Percentiles rank a stretch among this genome's conserved stretches.
Evolutionary conservation across 1,284 basidiomycete genomes (phyloP).

Genomic region (Phellopilus nigrolimitatus): DNA sequence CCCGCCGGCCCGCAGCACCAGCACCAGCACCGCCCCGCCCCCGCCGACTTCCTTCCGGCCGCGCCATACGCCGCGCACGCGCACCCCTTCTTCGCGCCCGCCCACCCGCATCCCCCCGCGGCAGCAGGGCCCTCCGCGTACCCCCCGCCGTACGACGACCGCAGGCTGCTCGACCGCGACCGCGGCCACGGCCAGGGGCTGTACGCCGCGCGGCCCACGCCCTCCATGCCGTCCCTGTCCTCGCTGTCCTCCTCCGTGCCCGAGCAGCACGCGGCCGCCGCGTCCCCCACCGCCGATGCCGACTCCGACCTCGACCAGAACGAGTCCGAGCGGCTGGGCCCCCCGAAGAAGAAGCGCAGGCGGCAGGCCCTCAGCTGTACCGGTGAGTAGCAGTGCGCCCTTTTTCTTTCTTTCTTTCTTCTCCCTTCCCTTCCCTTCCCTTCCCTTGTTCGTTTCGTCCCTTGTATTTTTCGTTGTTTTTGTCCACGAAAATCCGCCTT

Average conservation of each 20-base stretch:
- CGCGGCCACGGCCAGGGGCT: no score
- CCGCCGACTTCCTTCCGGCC: slow-evolving; percentile 18
- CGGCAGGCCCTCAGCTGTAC: slow-evolving; percentile 74
- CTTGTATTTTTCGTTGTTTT: slow-evolving; percentile 14
- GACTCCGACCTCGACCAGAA: slow-evolving; percentile 37
- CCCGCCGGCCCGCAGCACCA: slow-evolving; percentile 29
- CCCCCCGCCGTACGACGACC: neutral
- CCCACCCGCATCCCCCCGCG: slow-evolving; percentile 29
- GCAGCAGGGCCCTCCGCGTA: slow-evolving; percentile 23
- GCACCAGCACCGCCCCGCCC: slow-evolving; percentile 19
- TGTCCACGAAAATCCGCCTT: no score
- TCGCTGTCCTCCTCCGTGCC: slow-evolving; percentile 6
- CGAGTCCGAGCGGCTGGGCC: slow-evolving; percentile 40
- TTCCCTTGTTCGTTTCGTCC: slow-evolving; percentile 19
- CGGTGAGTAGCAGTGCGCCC: slow-evolving; percentile 40
- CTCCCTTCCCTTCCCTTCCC: slow-evolving; percentile 14
- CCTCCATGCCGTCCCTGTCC: no score
- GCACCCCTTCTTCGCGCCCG: slow-evolving; percentile 13
- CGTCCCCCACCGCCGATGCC: slow-evolving; percentile 18
- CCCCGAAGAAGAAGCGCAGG: slow-evolving; percentile 70
- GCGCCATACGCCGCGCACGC: slow-evolving; percentile 7
- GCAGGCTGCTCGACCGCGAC: slow-evolving; percentile 4
- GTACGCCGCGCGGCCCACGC: no score
- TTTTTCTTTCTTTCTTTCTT: slow-evolving; percentile 13
- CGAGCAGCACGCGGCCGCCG: slow-evolving; percentile 11